Conservation (phyloP, 257 asterid species). For the Forsythia viridissima region DNA sequence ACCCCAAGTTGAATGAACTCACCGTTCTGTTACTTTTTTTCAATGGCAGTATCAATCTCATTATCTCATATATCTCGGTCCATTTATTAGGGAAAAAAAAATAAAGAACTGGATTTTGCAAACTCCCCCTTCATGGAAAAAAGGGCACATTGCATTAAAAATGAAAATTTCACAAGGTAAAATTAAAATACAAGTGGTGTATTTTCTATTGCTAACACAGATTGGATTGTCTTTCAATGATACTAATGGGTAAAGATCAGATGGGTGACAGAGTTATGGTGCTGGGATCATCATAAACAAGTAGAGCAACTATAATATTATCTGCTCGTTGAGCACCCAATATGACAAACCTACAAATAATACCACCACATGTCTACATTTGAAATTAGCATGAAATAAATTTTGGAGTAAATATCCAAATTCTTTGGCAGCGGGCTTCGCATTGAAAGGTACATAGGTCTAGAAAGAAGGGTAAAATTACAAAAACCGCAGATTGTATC, state of each 20-base stretch:
- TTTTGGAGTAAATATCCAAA: background rate
- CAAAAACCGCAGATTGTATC: slow-evolving; percentile 13
- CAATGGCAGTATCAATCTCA: too few species aligned
- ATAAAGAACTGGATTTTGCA: too few species aligned
- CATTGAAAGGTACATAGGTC: background rate
- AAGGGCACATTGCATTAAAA: too few species aligned
- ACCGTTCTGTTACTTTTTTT: too few species aligned
- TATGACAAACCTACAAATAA: background rate
- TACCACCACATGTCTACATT: background rate
- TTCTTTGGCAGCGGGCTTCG: background rate
- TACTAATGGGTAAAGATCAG: background rate
- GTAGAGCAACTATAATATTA: background rate
- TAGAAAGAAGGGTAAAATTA: background rate
- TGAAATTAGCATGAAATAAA: background rate
- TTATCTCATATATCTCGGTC: too few species aligned
- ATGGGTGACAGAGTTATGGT: background rate
- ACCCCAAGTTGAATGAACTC: too few species aligned
- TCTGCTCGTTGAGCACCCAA: background rate
- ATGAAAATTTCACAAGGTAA: too few species aligned
- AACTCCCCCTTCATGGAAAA: too few species aligned
- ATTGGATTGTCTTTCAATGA: background rate
- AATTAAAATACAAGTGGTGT: too few species aligned
- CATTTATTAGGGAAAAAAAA: too few species aligned
- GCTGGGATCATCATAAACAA: background rate
- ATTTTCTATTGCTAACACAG: too few species aligned